These are phyloP conservation scores for Phytophthora pseudosyringae DNA, from an alignment of 352 stramenopile species.

Conservation along the genomic window DNA sequence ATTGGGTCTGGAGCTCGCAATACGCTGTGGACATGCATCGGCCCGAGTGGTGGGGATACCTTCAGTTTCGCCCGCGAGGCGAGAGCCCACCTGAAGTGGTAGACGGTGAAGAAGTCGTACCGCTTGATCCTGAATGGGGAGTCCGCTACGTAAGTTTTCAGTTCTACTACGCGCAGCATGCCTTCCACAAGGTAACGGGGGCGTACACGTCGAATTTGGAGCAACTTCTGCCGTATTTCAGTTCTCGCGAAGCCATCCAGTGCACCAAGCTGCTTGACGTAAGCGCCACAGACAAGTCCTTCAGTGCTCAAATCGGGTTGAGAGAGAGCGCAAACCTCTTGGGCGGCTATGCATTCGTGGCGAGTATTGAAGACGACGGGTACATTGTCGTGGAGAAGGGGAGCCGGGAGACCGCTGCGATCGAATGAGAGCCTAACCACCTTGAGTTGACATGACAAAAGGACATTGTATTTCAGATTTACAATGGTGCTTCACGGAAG, in stretches of 20 bases:
- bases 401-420: not conserved
- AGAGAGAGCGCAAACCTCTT: not conserved
- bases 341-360: constrained; percentile 12
- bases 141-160: constrained; percentile 64
- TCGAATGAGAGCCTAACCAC: constrained; percentile 5
- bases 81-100: constrained; percentile 15
- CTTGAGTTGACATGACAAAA: constrained; percentile 3
- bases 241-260: constrained; percentile 21
- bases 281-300: constrained; percentile 16
- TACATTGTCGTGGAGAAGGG: constrained; percentile 33
- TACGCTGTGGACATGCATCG: constrained; percentile 88
- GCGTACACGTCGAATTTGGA: constrained; percentile 40
- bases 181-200: constrained; percentile 34
- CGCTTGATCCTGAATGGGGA: constrained; percentile 53
- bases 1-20: constrained; percentile 92
- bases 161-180: constrained; percentile 73
- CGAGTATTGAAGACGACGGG: constrained; percentile 32
- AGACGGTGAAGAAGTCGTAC: constrained; percentile 20
- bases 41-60: constrained; percentile 90
- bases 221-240: constrained; percentile 46
- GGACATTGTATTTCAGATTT: constrained; percentile 27
- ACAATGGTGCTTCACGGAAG: constrained; percentile 21
- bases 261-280: constrained; percentile 35
- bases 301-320: constrained; percentile 27
- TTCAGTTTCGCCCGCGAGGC: constrained; percentile 66